These are phyloP conservation scores for Cladosporium sp. DNA, from an alignment of 2,329 filamentous ascomycete genomes.

Conservation along the genomic window DNA sequence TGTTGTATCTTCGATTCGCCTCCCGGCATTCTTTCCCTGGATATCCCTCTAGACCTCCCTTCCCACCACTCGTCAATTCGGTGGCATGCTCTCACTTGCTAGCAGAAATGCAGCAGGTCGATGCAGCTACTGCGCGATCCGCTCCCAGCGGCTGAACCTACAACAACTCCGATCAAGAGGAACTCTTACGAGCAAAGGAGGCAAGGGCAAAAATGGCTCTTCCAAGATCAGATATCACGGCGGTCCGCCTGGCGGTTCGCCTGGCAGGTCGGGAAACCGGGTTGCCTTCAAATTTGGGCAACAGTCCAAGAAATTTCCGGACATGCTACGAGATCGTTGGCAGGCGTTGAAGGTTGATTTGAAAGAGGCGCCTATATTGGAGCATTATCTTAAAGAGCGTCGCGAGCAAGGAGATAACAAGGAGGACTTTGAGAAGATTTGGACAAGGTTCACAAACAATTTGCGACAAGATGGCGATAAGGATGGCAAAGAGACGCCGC, in stretches of 20 bases:
- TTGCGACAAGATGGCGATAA: no score
- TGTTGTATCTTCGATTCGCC: neutral
- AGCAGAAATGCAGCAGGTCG: constrained; percentile 18
- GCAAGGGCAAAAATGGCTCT: neutral
- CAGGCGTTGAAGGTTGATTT: constrained; percentile 25
- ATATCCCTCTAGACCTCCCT: neutral
- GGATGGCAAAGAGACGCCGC: neutral
- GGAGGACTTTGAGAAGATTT: constrained; percentile 23
- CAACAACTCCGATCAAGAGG: constrained; percentile 28
- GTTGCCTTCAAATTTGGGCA: neutral
- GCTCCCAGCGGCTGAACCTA: constrained; percentile 24
- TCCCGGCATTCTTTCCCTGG: no score
- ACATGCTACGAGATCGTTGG: constrained; percentile 23
- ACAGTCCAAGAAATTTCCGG: constrained; percentile 17
- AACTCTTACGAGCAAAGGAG: neutral
- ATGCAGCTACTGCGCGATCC: constrained; percentile 40
- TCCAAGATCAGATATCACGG: neutral
- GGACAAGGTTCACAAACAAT: constrained; percentile 21
- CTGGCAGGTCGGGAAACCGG: neutral
- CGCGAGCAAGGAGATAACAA: constrained; percentile 14
- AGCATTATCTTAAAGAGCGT: constrained; percentile 26
- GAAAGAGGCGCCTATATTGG: constrained; percentile 28
- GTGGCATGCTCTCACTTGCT: constrained; percentile 15
- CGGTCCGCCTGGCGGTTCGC: no score
- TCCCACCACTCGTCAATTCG: neutral